Conservation (phyloP, 164 flowering plant genomes). For the Umbilicus rupestris region DNA sequence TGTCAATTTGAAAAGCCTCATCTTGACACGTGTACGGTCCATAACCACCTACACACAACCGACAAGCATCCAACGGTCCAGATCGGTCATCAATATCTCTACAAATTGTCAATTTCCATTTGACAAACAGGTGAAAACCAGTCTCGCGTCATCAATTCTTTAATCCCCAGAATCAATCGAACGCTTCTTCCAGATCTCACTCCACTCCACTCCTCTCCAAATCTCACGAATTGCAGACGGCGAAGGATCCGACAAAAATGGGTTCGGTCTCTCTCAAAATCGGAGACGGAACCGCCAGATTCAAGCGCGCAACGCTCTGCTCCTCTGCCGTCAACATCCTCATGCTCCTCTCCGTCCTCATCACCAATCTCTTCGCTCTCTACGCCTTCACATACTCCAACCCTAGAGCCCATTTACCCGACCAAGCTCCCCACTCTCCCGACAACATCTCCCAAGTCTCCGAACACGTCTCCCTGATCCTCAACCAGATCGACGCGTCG, state of each 20-base stretch:
- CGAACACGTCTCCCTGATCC: constrained; percentile 74
- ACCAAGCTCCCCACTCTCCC: constrained; percentile 23
- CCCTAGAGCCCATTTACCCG: constrained; percentile 18
- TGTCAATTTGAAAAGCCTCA: too few species aligned
- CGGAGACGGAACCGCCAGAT: constrained; percentile 92
- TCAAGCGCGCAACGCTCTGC: constrained; percentile 59
- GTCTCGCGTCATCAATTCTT: background rate
- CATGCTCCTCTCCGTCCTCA: constrained; percentile 77
- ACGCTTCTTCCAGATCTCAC: background rate
- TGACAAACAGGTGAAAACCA: too few species aligned
- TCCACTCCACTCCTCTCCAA: background rate
- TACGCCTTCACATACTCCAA: constrained; percentile 64
- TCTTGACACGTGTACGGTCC: too few species aligned
- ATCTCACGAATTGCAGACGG: background rate
- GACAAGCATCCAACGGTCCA: too few species aligned
- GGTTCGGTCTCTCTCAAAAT: constrained; percentile 83
- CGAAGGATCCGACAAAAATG: constrained; percentile 22
- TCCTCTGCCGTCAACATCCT: constrained; percentile 67
- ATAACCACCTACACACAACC: too few species aligned
- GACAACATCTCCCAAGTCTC: constrained; percentile 76
- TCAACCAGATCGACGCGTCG: constrained; percentile 72
- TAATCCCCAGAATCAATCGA: background rate
- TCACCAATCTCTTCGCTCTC: constrained; percentile 82
- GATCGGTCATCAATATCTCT: too few species aligned
- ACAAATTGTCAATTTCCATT: too few species aligned